Evolutionary conservation across 106 monocot species (phyloP), one percentile per base, ranked within the genome.

Genomic region (Alisma plantagoaquatica): DNA sequence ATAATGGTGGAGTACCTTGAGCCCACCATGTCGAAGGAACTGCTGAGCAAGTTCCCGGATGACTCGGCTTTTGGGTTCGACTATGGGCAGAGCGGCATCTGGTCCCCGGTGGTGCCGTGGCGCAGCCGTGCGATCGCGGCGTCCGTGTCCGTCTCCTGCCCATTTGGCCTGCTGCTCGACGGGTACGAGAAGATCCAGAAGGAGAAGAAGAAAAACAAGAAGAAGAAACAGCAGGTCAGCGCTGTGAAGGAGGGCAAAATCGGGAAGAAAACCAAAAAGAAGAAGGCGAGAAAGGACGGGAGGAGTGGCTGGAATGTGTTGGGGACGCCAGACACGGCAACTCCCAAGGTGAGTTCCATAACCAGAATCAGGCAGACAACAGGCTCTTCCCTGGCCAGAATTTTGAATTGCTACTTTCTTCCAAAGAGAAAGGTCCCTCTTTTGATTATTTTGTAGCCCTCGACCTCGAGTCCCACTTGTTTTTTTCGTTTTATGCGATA

Each of bases 21-120:
- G n/a, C 76, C 88, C 2, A 56, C 73, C 45, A 98, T 98, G 96
- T 70, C 89, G 16, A 50, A 31, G 17, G 81, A 70, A 6, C 84
- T 98, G 54, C 81, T 89, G 53, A 25, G 56, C 66, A 98, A 89
- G 65, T 98, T 89, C 65, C 89, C 96, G 0, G 96, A 89, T 41
- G n/a, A 54, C 15, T 84, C 96, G 0, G 75, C 81, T 7, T 82
- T 76, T 50, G 84, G 74, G 48, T 98, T 98, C 71, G 89, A 98
- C 72, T 98, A 98, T 84, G 41, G 75, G 9, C 81, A 89, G 81
- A 98, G 96, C 71, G 56, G 57, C 31, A 76, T 98, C 11, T 98
- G 96, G 96, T 98, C 96, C 3, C 96, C 96, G 12, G 63, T 80
- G 32, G 33, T 85, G 17, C 84, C 76, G 14, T 70, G 64, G 29